phyloP scores from a whole-genome alignment of 352 stramenopile genomes.

The Globisporangium echinulatum region DNA sequence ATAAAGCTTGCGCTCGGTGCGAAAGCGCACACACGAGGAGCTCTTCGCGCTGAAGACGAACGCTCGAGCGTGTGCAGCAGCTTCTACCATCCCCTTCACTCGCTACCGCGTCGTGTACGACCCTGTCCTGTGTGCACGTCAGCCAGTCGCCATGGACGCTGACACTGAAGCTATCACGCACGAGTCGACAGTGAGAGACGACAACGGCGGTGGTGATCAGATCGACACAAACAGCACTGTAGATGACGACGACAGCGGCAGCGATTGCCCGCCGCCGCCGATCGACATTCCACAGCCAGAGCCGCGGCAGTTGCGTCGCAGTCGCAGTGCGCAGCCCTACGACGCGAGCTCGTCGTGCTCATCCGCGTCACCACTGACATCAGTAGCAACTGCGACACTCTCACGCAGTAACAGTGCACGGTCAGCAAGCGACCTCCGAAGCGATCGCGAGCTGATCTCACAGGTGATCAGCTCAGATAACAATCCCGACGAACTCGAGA shows the following conservation, averaged over 20 bases:
- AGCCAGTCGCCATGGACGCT: background rate
- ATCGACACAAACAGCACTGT: background rate
- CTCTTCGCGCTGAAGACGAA: too few relatives aligned
- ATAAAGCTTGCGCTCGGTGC: too few relatives aligned
- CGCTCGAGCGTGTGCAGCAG: too few relatives aligned
- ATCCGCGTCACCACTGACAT: background rate
- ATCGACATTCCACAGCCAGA: slow-evolving; percentile 6
- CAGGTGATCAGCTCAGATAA: slow-evolving; percentile 23
- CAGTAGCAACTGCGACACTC: background rate
- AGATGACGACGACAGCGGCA: background rate
- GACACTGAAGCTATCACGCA: background rate
- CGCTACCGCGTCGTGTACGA: too few relatives aligned
- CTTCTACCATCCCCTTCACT: too few relatives aligned
- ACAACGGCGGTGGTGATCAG: background rate
- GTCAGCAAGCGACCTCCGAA: slow-evolving; percentile 22
- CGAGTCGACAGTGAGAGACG: background rate
- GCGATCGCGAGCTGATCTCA: slow-evolving; percentile 35
- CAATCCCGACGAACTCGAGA: slow-evolving; percentile 18
- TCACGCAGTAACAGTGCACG: slow-evolving; percentile 15
- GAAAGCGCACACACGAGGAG: too few relatives aligned
- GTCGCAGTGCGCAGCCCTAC: background rate
- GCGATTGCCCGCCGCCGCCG: slow-evolving; percentile 1
- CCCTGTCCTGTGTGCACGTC: too few relatives aligned
- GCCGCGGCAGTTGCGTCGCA: background rate
- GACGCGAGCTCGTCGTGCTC: slow-evolving; percentile 3